phyloP scores from a whole-genome alignment of 139 green algal species.

The Coccomyxa sp. region DNA sequence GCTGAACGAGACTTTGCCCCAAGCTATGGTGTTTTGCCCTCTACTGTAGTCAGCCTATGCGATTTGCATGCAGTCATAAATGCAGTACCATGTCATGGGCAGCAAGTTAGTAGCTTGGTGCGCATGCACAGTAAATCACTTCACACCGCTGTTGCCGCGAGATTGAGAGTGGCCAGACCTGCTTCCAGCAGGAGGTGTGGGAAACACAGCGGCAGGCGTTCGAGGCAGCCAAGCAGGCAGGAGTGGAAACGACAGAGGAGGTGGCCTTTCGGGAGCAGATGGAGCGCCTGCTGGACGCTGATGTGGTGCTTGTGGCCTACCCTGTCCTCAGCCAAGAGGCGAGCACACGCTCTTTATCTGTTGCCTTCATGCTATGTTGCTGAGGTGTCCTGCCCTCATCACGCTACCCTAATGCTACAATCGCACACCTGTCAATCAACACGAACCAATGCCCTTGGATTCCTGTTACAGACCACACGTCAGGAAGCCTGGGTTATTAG shows the following conservation, averaged over 20 bases:
- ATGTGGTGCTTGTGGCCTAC: neutral
- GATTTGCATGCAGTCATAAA: neutral
- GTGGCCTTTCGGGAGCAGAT: neutral
- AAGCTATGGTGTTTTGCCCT: slow-evolving; percentile 11
- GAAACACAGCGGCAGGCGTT: neutral
- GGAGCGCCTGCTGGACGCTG: neutral
- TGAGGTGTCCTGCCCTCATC: no score
- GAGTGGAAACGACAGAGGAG: no score
- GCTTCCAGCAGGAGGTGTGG: slow-evolving; percentile 13
- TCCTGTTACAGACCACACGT: no score
- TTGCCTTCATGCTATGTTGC: neutral
- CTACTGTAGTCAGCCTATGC: neutral
- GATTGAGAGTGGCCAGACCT: slow-evolving; percentile 33
- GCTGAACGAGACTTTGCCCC: neutral
- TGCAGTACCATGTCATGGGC: neutral
- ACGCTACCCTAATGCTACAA: no score
- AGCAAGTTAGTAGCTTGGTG: neutral
- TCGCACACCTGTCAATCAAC: no score
- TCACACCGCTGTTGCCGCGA: no score
- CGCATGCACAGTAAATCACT: no score
- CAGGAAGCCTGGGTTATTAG: no score
- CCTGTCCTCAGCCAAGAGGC: neutral
- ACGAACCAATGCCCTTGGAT: no score
- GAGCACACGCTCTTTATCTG: neutral
- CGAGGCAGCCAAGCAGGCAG: neutral